Evolutionary conservation across 306 rosid species (phyloP).

Genomic region (Ceratonia siliqua): DNA sequence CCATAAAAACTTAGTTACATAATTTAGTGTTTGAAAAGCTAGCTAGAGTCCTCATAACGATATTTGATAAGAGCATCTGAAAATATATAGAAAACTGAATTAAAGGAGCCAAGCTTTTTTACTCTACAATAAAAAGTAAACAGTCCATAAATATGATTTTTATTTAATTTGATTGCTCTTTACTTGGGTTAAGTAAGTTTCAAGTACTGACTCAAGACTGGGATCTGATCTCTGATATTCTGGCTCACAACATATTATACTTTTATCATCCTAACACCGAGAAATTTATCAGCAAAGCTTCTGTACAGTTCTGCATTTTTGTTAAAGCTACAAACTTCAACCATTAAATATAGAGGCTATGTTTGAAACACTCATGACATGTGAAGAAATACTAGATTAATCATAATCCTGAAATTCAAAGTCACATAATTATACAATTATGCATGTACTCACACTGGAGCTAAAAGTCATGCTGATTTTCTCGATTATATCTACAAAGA

Average conservation of each 20-base stretch:
- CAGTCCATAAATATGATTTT: not conserved
- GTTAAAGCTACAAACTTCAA: not conserved
- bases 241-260: conserved; percentile 15
- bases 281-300: conserved; percentile 33
- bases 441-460: conserved; percentile 68
- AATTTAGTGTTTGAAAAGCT: not conserved
- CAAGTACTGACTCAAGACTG: conserved; percentile 20
- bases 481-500: conserved; percentile 88
- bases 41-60: not conserved
- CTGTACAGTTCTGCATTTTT: not conserved
- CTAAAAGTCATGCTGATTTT: conserved; percentile 92
- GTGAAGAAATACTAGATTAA: conserved; percentile 13
- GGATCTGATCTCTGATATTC: conserved; percentile 28
- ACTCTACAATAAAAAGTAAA: conserved; percentile 27
- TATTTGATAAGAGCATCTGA: not conserved
- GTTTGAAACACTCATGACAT: conserved; percentile 21
- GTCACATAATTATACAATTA: conserved; percentile 21
- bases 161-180: conserved; percentile 21
- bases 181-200: conserved; percentile 20
- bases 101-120: conserved; percentile 9
- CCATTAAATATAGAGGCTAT: not conserved
- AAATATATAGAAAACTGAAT: not conserved
- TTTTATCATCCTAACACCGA: conserved; percentile 7
- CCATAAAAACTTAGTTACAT: not conserved
- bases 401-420: not conserved